Evolutionary conservation across 768 basidiomycete species (phyloP), one percentile per base, ranked within the genome.

Genomic region (Lyophyllum decastes): DNA sequence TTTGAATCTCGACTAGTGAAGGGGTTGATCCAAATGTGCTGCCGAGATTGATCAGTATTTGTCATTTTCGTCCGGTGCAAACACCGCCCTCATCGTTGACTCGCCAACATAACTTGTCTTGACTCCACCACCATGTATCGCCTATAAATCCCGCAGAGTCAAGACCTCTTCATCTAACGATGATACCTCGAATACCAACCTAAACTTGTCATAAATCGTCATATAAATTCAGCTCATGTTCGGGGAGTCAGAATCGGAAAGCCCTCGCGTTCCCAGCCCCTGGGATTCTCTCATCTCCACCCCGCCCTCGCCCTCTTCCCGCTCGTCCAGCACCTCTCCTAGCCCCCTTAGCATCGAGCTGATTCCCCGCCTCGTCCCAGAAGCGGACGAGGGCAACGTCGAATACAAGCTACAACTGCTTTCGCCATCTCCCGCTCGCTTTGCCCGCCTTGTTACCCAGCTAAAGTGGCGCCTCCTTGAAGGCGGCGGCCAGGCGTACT

Each of bases 371-470:
- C 83, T 94, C 8, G 83, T 86, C 5, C 90, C 92, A 1, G 92
- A 94, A 66, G 81, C 82, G 19, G 92, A 94, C 66, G 78, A 90
- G 73, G 94, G 94, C 9, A 95, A 94, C 66, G 86, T 97, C 58
- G 94, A 97, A 72, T 97, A 97, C 78, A 97, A 97, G 73, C 83
- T 96, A 33, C 92, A 94, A 70, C 87, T 96, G 21, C 82, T 94
- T 40, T 79, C 86, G 49, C 92, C 94, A 0, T 80, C 90, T 14
- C 83, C 85, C 0, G 80, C 85, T 4, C 90, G 92, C 47, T 92
- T 93, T 63, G 82, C 84, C 3, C 85, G 88, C 58, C 88, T 98
- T 21, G 91, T 94, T 54, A 98, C 95, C 0, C 95, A 98, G 73
- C 85, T 97, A 72, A 95, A 96, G 68, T 98, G 96, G 95, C 84